A percentile compares a stretch with the other conserved stretches of the same genome.
phyloP scores from a whole-genome alignment of 306 rosid species.

The Cucurbita moschata region DNA sequence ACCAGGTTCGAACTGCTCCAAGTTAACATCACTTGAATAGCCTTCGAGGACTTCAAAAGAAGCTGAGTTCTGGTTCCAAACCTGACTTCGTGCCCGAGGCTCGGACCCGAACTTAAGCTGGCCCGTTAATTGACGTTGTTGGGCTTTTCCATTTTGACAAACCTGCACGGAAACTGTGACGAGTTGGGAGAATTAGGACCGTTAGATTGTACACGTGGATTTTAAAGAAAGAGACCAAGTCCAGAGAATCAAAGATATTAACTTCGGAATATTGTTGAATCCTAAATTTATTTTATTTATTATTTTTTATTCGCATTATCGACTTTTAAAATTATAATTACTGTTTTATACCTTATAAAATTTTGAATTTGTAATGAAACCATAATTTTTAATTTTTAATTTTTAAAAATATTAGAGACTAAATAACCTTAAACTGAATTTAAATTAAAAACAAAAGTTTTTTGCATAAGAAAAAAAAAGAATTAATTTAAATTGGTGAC shows the following conservation, averaged over 20 bases:
- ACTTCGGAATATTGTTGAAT: too few relatives aligned
- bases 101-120: conserved; percentile 3
- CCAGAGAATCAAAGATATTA: too few relatives aligned
- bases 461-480: too few relatives aligned
- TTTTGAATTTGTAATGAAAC: too few relatives aligned
- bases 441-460: too few relatives aligned
- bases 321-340: too few relatives aligned
- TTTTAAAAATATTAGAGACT: too few relatives aligned
- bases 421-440: too few relatives aligned
- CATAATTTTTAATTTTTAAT: too few relatives aligned
- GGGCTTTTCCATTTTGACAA: not conserved
- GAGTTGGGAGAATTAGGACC: not conserved
- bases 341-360: too few relatives aligned
- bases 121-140: not conserved
- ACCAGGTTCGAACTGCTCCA: conserved; percentile 3
- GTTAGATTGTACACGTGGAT: not conserved
- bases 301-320: too few relatives aligned
- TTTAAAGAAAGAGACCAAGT: not conserved
- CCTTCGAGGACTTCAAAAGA: conserved; percentile 14
- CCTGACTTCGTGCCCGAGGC: conserved; percentile 8
- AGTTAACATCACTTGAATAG: conserved; percentile 10
- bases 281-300: not conserved
- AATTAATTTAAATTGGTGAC: not conserved
- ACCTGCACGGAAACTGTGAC: not conserved
- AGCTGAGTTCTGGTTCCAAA: conserved; percentile 18